A percentile compares a stretch with the other conserved stretches of the same genome.
These are phyloP conservation scores for Mortierella polycephala DNA, from an alignment of 371 early-diverging fungal species.

Conservation along the genomic window DNA sequence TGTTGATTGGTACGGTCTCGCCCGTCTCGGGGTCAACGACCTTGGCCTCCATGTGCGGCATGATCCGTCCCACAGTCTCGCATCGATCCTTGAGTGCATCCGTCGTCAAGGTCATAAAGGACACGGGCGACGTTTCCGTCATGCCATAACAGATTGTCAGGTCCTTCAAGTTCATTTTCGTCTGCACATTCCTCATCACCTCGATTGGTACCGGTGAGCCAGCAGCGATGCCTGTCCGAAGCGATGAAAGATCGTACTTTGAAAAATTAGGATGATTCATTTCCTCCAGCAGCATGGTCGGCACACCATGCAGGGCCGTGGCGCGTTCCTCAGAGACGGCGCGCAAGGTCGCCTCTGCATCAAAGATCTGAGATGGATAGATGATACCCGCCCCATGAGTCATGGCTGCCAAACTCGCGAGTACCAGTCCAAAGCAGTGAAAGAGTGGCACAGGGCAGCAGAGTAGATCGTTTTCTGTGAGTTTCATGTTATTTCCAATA, in stretches of 20 bases:
- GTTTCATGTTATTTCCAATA: conserved; percentile 63
- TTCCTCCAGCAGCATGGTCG: conserved; percentile 59
- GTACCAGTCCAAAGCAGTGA: conserved; percentile 60
- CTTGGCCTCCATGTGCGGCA: conserved; percentile 56
- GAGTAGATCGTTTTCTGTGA: conserved; percentile 62
- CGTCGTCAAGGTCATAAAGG: conserved; percentile 54
- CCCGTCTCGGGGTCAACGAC: conserved; percentile 50
- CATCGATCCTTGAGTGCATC: conserved; percentile 56
- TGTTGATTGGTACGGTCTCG: conserved; percentile 33
- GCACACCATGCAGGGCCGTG: conserved; percentile 59
- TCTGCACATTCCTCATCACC: conserved; percentile 57
- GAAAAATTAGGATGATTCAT: conserved; percentile 56
- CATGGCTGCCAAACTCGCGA: conserved; percentile 63
- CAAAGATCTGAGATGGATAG: conserved; percentile 55
- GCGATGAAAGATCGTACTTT: conserved; percentile 44
- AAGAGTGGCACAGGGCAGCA: conserved; percentile 63
- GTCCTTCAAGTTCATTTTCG: conserved; percentile 54
- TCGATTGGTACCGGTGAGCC: conserved; percentile 58
- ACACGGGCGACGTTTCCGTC: conserved; percentile 63
- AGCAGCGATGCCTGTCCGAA: conserved; percentile 61
- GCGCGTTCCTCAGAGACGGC: conserved; percentile 59
- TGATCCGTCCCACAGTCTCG: conserved; percentile 54
- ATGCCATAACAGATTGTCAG: conserved; percentile 58
- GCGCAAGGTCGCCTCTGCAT: conserved; percentile 62
- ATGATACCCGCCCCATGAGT: conserved; percentile 59